Conservation (phyloP, 1,284 basidiomycete genomes). For the Naganishia sp. region DNA sequence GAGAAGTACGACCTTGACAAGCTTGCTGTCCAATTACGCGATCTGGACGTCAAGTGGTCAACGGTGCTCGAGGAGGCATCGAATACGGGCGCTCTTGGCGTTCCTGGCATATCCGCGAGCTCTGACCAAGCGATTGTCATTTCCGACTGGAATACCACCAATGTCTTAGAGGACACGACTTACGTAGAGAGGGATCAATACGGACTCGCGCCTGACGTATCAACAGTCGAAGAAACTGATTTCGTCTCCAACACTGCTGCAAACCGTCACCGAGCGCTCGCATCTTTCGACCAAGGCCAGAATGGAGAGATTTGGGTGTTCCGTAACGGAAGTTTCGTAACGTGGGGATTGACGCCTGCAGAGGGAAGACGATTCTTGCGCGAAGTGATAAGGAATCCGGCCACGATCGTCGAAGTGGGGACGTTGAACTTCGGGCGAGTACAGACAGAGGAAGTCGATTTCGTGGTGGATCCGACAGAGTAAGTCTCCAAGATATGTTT, state of each 20-base stretch:
- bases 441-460: constrained; percentile 86
- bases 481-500: constrained; percentile 54
- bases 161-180: constrained; percentile 20
- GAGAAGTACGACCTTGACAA: constrained; percentile 50
- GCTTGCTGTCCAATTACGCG: constrained; percentile 37
- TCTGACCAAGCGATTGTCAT: constrained; percentile 34
- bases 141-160: constrained; percentile 32
- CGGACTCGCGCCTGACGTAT: constrained; percentile 9
- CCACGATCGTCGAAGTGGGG: constrained; percentile 63
- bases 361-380: constrained; percentile 69
- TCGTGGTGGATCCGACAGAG: constrained; percentile 83
- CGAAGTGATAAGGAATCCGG: constrained; percentile 61
- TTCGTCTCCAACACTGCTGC: neutral
- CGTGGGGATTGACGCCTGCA: constrained; percentile 81
- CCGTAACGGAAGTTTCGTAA: constrained; percentile 78
- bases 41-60: constrained; percentile 25
- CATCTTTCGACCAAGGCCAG: constrained; percentile 55
- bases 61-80: constrained; percentile 24
- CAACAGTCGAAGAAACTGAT: neutral
- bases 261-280: constrained; percentile 4
- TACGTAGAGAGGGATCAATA: constrained; percentile 22
- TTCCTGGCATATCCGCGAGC: constrained; percentile 23
- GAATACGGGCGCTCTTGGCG: constrained; percentile 21
- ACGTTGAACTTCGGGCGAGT: constrained; percentile 61
- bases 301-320: constrained; percentile 87